phyloP scores from a whole-genome alignment of 2,329 filamentous ascomycete genomes.

The Fusarium verticillioides region DNA sequence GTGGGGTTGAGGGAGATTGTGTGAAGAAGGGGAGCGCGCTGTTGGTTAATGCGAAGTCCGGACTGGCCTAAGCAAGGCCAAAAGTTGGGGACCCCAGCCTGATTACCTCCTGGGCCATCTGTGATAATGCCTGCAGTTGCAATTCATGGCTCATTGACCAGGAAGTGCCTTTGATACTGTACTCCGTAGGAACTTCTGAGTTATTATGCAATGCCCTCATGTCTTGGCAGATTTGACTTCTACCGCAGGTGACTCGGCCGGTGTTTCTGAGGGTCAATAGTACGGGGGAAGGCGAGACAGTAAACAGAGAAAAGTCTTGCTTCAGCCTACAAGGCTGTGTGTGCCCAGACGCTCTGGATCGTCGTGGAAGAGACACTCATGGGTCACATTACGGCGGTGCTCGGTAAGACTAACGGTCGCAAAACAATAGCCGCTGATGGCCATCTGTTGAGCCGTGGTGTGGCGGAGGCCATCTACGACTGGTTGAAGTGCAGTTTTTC shows the following conservation, averaged over 20 bases:
- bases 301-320: background rate
- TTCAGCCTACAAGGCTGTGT: conserved; percentile 5
- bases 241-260: background rate
- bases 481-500: conserved; percentile 1
- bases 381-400: conserved; percentile 15
- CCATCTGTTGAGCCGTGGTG: conserved; percentile 8
- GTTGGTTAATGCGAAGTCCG: conserved; percentile 27
- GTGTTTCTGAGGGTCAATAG: background rate
- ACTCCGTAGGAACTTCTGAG: background rate
- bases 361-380: background rate
- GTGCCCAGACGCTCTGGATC: conserved; percentile 1
- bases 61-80: conserved; percentile 12
- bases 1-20: conserved; percentile 37
- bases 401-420: conserved; percentile 4
- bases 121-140: conserved; percentile 13
- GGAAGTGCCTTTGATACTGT: conserved; percentile 3
- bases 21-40: background rate
- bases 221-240: background rate
- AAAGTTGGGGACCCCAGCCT: conserved; percentile 35
- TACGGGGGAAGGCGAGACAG: conserved; percentile 11
- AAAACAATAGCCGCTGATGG: conserved; percentile 8
- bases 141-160: conserved; percentile 10
- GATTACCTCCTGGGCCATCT: background rate
- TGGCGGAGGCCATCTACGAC: conserved; percentile 16
- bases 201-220: conserved; percentile 8